Base-by-base conservation (phyloP, 1,284 basidiomycete genomes). In the Trametes hirsuta region DNA sequence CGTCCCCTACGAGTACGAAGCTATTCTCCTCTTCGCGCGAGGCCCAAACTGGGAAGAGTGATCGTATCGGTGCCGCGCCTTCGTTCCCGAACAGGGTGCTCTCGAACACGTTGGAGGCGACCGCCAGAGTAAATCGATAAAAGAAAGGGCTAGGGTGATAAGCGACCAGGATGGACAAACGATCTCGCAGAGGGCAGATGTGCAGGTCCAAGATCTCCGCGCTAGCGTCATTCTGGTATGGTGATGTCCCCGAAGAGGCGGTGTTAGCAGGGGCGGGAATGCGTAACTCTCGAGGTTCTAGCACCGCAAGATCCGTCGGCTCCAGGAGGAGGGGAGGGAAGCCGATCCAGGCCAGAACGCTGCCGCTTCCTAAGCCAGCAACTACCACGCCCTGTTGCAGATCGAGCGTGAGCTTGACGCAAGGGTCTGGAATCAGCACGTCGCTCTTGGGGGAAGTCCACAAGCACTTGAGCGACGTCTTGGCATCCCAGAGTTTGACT, bases 401-500 rank as follows among this genome's bases (percentile, higher is more conserved):
- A 42, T 81, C 74, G 50, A 81, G 74, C 2, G 76, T 76, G 2
- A 88, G 77, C 63, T 79, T 80, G 47, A 82, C 65, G 59, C 80
- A 84, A 0, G 83, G 72, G 65, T 86, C 84, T 1, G 76, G 72
- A 2, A 80, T 58, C 10, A 77, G 68, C 5, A 71, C 71, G 21
- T 67, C 66, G 1, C 68, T 64, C 30, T 77, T 74, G 40, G 76
- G 72, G n/a, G 84, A 87, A 1, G 84, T 81, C 90, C 89, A 93
- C 25, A 88, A 49, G 61, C 85, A 86, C 22, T 65, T 68, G 25
- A 85, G 72, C 4, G 57, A 36, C 2, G 74, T 75, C 67, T 79
- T 83, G 18, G 79, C 72, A 58, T 87, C 81, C 91, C 91, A 93
- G 1, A 94, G 62, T 69, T 91, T 92, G 62, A 90, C 80, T 22